Evolutionary conservation across 177 flowering plant genomes (phyloP), one percentile per base, ranked within the genome.

Genomic region (Vitis hybrid): DNA sequence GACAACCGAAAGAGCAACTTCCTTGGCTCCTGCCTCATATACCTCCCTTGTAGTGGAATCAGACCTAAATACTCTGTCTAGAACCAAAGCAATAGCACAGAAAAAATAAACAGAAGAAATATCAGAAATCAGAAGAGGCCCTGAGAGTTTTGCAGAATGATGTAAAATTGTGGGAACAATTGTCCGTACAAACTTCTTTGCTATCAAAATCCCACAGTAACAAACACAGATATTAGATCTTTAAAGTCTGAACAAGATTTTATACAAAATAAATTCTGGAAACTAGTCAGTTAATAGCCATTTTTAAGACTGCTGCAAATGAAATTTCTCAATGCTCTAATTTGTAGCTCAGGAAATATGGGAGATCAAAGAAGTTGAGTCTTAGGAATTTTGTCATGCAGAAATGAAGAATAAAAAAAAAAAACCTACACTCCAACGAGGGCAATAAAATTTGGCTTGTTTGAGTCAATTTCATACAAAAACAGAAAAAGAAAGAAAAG

Each of bases 11-110:
- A 88, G 86, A 54, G 91, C 93, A 82, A 90, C 89, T 67, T 84
- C 80, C 83, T 86, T 90, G 10, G 90, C 96, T 59, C 85, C 92
- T 75, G 85, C 88, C 51, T 86, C 91, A 20, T 90, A 90, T 20
- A 90, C 93, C 68, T 83, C 80, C 69, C 79, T 83, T 1, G 93
- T 88, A 45, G 87, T 72, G 76, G 83, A 78, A 51, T 84, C 84
- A 56, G 69, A 50, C 61, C 85, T 63, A 71, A 88, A 90, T 50
- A 90, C 96, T 65, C 83, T 81, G 75, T 90, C 96, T 90, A 56
- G 50, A 50, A 54, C 59, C 52, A 62, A 65, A 58, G 50, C 48
- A 67, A 48, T 11, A 66, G 20, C 54, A 50, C 69, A 50, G 58
- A 56, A n/a, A 55, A 58, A 50, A 68, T 1, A 67, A 49, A 50